Percentiles rank a stretch among this genome's conserved stretches.
phyloP scores from a whole-genome alignment of 495 filamentous ascomycete species.

The Neurospora sp. region DNA sequence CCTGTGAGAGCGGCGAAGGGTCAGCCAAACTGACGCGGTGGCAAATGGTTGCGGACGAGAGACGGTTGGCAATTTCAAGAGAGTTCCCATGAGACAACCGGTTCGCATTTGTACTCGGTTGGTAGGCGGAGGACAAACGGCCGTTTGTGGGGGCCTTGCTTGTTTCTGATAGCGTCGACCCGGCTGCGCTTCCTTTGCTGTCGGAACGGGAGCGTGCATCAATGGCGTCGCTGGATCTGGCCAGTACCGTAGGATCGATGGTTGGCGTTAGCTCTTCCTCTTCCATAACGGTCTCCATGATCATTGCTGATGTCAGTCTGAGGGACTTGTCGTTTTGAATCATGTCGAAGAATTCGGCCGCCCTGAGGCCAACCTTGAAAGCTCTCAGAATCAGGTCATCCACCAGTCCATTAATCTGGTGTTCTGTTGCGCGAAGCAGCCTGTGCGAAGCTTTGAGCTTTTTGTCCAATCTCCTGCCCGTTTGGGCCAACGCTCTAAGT shows the following conservation, averaged over 20 bases:
- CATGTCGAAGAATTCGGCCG: constrained; percentile 84
- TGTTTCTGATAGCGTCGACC: constrained; percentile 16
- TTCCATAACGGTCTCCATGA: constrained; percentile 54
- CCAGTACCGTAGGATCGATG: constrained; percentile 43
- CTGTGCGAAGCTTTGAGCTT: constrained; percentile 24
- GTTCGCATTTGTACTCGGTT: constrained; percentile 24
- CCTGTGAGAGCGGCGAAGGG: constrained; percentile 29
- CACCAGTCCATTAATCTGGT: constrained; percentile 63
- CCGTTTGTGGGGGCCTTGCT: constrained; percentile 25
- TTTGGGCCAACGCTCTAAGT: constrained; percentile 78
- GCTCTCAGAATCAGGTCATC: constrained; percentile 91
- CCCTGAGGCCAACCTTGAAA: constrained; percentile 86
- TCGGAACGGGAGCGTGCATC: constrained; percentile 29
- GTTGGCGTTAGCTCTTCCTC: constrained; percentile 60
- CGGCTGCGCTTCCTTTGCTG: constrained; percentile 19
- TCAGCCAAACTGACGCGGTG: constrained; percentile 44
- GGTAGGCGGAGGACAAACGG: constrained; percentile 34
- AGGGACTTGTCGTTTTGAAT: constrained; percentile 58
- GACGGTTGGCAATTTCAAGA: constrained; percentile 18
- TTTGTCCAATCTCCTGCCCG: constrained; percentile 71
- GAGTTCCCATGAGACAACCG: constrained; percentile 28
- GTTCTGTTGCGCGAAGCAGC: constrained; percentile 32
- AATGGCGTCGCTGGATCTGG: constrained; percentile 16
- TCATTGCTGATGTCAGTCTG: constrained; percentile 39
- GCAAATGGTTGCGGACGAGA: constrained; percentile 39